These are phyloP conservation scores for Globisporangium recalcitrans DNA, from an alignment of 352 stramenopile species.

Conservation along the genomic window DNA sequence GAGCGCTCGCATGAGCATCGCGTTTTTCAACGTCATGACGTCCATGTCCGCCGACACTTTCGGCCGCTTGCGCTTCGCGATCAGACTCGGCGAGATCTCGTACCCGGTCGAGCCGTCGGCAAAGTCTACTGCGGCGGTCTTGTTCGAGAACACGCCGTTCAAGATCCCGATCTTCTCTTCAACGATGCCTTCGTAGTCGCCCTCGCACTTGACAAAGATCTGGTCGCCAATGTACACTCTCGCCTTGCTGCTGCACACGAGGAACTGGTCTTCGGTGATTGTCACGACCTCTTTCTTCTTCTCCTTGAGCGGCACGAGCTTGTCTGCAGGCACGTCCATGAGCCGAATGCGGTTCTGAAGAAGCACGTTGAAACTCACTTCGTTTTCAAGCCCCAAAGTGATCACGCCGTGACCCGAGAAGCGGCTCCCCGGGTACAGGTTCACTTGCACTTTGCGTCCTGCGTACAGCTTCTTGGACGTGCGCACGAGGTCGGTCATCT, in stretches of 20 bases:
- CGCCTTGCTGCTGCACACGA: constrained; percentile 50
- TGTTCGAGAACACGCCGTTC: constrained; percentile 76
- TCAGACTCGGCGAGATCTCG: constrained; percentile 46
- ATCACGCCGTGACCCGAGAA: constrained; percentile 61
- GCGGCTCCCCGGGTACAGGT: constrained; percentile 61
- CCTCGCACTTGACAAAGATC: constrained; percentile 60
- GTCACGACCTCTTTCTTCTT: constrained; percentile 47
- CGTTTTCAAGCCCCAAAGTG: constrained; percentile 37
- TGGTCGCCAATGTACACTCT: constrained; percentile 79
- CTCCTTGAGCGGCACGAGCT: constrained; percentile 49
- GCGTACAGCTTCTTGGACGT: constrained; percentile 46
- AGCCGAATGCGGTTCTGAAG: constrained; percentile 64
- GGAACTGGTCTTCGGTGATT: constrained; percentile 72
- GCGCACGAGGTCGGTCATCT: constrained; percentile 41
- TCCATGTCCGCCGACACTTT: constrained; percentile 43
- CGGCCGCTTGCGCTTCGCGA: constrained; percentile 48
- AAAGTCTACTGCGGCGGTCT: constrained; percentile 69
- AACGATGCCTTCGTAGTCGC: constrained; percentile 38
- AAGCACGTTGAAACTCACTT: constrained; percentile 51
- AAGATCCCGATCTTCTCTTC: constrained; percentile 68
- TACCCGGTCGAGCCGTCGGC: constrained; percentile 72
- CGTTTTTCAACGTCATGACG: constrained; percentile 68
- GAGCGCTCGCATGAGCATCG: constrained; percentile 59
- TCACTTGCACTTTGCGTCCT: constrained; percentile 66
- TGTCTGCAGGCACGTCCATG: constrained; percentile 61